Evolutionary conservation across 768 basidiomycete genomes (phyloP), one percentile per base, ranked within the genome.

Genomic region (Termitomyces sp.): DNA sequence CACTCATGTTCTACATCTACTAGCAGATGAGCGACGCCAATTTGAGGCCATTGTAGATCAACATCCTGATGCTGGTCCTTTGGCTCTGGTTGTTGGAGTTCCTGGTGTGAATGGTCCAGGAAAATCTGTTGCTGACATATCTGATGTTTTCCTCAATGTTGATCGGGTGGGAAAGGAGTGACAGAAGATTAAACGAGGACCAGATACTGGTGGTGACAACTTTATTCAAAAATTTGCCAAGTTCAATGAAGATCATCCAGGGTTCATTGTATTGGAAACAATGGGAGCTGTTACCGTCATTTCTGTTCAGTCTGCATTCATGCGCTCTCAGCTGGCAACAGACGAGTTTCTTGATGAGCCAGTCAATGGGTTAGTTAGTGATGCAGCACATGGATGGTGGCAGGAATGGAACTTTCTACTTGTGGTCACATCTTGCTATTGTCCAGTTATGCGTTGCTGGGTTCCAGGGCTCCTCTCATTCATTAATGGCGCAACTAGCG

Each of bases 361-460:
- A 2, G 59, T 76, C n/a, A 76, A 77, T 65, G 76, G 76, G 0
- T 54, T 73, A 22, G 69, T 77, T 32, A 73, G 70, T 28, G 75
- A 77, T 66, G 76, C 71, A 0, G 74, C 75, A 12, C 76, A 78
- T 65, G 71, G 72, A 16, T 78, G 62, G 59, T 78, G 74, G 70
- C 53, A 33, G n/a, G 67, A 70, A 4, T 56, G 63, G 1, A 73
- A 69, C n/a, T 61, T 60, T 8, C 56, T 76, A 1, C 70, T 77
- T 13, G 72, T 78, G 59, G 65, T 76, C 15, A 68, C 65, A 3
- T 77, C 74, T 0, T 60, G 62, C 0, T 76, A 73, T 55, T 74
- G 67, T 16, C 64, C 59, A 0, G 55, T 62, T 4, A 64, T 76
- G 7, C 59, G 57, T 5, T 68, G 69, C 11, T 78, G 75, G 77